Evolutionary conservation across 179 eudicot genomes (phyloP), one percentile per base, ranked within the genome.

Genomic region (Camellia oleifera): DNA sequence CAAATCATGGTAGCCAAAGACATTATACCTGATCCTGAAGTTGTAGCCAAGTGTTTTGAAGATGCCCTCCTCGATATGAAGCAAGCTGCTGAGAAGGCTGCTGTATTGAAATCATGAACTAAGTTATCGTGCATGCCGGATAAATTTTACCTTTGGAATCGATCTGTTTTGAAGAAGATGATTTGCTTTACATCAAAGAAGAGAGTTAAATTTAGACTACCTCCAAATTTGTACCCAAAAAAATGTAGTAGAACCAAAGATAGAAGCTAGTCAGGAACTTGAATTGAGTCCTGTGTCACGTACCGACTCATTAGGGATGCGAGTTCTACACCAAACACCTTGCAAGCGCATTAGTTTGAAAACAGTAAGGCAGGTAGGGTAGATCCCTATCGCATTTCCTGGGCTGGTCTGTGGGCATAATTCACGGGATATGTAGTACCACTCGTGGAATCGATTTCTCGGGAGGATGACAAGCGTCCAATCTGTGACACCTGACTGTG

Each of bases 1-100:
- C 98, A 92, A 81, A 90, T 94, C 11, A 81, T 86, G 65, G 98
- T 92, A 2, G 97, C 95, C 6, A 91, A 90, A 80, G 93, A 91
- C 6, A 83, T 94, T 23, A 85, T 92, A 53, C 88, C 86, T 8
- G 93, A 92, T 64, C 92, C 94, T 18, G 67, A 88, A 74, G 66
- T 84, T 79, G 86, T 94, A 7, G 95, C 92, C 20, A 87, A 84
- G 61, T 94, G 91, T 76, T 90, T 91, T 61, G 89, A 92, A 84
- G 89, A 91, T 81, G 88, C 98, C 4, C 79, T 94, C 58, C 58
- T 77, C 12, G 90, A 92, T 65, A 85, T 91, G 95, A 94, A 91
- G 75, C 78, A 78, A 60, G 92, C 86, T 58, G 88, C 87, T 1
- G 69, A 72, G 65, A 76, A 72, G 65, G 78, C 61, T 74, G 78